A percentile compares a stretch with the other conserved stretches of the same genome.
Conservation (phyloP, 1,139 yeast genomes). For the Yamadazyma aaseri region DNA sequence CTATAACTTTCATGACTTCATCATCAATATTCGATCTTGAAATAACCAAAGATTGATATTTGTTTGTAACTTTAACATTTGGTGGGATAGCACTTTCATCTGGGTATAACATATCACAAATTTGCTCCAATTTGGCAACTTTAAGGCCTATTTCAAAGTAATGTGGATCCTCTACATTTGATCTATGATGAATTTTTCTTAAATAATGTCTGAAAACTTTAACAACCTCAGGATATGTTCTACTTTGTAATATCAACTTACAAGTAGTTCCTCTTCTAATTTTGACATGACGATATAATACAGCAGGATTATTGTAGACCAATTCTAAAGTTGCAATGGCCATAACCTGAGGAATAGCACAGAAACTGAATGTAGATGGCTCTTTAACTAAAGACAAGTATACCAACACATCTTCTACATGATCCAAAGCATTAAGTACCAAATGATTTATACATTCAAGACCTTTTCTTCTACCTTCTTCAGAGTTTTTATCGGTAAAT, state of each 20-base stretch:
- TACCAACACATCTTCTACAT: slow-evolving; percentile 72
- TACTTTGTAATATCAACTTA: slow-evolving; percentile 66
- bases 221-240: slow-evolving; percentile 76
- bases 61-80: slow-evolving; percentile 28
- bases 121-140: slow-evolving; percentile 86
- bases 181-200: slow-evolving; percentile 73
- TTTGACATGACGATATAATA: slow-evolving; percentile 73
- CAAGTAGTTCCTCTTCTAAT: slow-evolving; percentile 93
- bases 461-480: slow-evolving; percentile 47
- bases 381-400: slow-evolving; percentile 79
- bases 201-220: slow-evolving; percentile 71
- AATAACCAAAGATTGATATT: slow-evolving; percentile 22
- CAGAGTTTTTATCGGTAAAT: slow-evolving; percentile 41
- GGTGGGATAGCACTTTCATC: slow-evolving; percentile 29
- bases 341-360: slow-evolving; percentile 98
- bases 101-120: slow-evolving; percentile 74
- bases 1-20: slow-evolving; percentile 25
- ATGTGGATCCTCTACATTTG: slow-evolving; percentile 81
- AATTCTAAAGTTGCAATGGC: slow-evolving; percentile 91
- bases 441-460: slow-evolving; percentile 78
- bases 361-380: slow-evolving; percentile 81
- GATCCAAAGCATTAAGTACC: slow-evolving; percentile 75
- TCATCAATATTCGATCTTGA: slow-evolving; percentile 25
- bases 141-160: slow-evolving; percentile 79
- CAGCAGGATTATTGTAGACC: slow-evolving; percentile 77